Percentiles rank a stretch among this genome's conserved stretches.
Conservation (phyloP, 805 yeast genomes). For the Cyberlindnera bimundalis region DNA sequence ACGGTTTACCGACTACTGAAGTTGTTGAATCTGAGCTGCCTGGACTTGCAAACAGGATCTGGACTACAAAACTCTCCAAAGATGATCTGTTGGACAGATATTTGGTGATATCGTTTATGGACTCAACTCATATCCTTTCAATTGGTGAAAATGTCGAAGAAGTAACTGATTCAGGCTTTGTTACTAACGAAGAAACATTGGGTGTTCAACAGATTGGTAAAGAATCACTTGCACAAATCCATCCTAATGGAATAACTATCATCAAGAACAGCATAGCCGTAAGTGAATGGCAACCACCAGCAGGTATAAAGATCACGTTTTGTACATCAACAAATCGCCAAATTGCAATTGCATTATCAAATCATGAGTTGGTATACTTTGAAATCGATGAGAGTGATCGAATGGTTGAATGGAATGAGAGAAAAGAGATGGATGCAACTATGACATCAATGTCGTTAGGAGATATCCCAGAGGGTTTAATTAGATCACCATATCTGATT, state of each 20-base stretch:
- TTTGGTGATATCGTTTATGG: slow-evolving; percentile 60
- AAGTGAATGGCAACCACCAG: slow-evolving; percentile 78
- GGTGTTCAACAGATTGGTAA: slow-evolving; percentile 66
- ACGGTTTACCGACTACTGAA: slow-evolving; percentile 58
- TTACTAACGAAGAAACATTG: slow-evolving; percentile 55
- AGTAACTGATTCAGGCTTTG: slow-evolving; percentile 62
- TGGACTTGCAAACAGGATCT: slow-evolving; percentile 53
- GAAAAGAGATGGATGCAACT: slow-evolving; percentile 48
- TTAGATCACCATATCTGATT: slow-evolving; percentile 55
- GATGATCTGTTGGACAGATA: slow-evolving; percentile 54
- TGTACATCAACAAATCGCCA: slow-evolving; percentile 67
- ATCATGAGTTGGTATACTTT: slow-evolving; percentile 75
- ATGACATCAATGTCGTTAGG: slow-evolving; percentile 47
- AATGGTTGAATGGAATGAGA: slow-evolving; percentile 66
- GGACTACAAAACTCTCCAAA: slow-evolving; percentile 51
- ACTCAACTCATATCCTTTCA: slow-evolving; percentile 67
- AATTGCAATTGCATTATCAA: slow-evolving; percentile 66
- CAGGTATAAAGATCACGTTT: slow-evolving; percentile 59
- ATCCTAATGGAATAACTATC: slow-evolving; percentile 65
- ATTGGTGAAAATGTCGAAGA: slow-evolving; percentile 82
- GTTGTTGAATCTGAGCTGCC: slow-evolving; percentile 79
- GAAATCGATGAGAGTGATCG: slow-evolving; percentile 67
- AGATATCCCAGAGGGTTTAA: slow-evolving; percentile 43
- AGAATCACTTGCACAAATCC: slow-evolving; percentile 66
- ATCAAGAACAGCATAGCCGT: slow-evolving; percentile 31